phyloP scores from a whole-genome alignment of 2,329 filamentous ascomycete species.

The Colletotrichum agaves region DNA sequence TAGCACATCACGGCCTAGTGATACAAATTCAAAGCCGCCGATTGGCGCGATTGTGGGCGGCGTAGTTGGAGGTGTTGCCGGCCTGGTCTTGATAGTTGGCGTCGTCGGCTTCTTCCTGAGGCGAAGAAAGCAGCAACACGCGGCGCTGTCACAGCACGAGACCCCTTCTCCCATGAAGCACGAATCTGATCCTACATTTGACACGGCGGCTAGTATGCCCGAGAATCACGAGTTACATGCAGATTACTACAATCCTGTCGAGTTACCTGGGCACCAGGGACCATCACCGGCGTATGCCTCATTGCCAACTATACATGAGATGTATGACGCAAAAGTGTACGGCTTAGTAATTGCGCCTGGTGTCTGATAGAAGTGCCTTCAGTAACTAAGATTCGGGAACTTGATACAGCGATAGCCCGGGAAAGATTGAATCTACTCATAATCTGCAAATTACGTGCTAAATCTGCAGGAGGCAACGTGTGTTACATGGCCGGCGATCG shows the following conservation, averaged over 20 bases:
- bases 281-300: rapidly evolving
- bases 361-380: too few species aligned
- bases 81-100: slow-evolving; percentile 51
- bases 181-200: background rate
- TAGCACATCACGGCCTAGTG: background rate
- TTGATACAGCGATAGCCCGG: too few species aligned
- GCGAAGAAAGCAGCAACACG: slow-evolving; percentile 36
- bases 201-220: background rate
- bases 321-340: too few species aligned
- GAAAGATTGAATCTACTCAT: too few species aligned
- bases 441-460: too few species aligned
- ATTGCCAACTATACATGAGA: background rate
- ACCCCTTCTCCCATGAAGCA: background rate
- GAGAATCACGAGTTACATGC: background rate
- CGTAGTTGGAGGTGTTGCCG: slow-evolving; percentile 55
- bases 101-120: slow-evolving; percentile 54
- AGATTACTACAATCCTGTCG: background rate
- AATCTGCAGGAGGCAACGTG: too few species aligned
- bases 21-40: slow-evolving; percentile 36
- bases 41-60: slow-evolving; percentile 58
- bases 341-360: too few species aligned
- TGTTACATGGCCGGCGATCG: too few species aligned
- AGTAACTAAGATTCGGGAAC: background rate
- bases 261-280: background rate
- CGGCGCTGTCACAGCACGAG: background rate